Evolutionary conservation across 371 early-diverging fungal genomes (phyloP).

Genomic region (Zychaea mexicana): DNA sequence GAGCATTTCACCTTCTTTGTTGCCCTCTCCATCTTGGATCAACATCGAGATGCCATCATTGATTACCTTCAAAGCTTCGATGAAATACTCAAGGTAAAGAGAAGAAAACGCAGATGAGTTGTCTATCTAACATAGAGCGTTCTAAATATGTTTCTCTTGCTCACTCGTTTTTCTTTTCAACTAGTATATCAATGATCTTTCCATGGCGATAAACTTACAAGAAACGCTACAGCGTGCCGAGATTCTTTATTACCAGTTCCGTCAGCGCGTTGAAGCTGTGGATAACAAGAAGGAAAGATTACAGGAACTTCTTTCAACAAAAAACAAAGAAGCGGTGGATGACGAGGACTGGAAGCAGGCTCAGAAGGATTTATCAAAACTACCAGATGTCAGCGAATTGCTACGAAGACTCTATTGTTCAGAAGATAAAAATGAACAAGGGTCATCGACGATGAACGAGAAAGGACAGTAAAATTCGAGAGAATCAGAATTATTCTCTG

Average conservation of each 20-base stretch:
- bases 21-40: slow-evolving; percentile 85
- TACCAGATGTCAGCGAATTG: slow-evolving; percentile 8
- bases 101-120: no score
- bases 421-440: background rate
- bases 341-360: background rate
- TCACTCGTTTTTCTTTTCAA: slow-evolving; percentile 1
- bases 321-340: background rate
- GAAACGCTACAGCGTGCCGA: slow-evolving; percentile 82
- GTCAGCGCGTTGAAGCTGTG: slow-evolving; percentile 49
- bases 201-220: slow-evolving; percentile 74
- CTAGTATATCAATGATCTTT: slow-evolving; percentile 86
- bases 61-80: slow-evolving; percentile 82
- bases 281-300: slow-evolving; percentile 23
- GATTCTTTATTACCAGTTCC: slow-evolving; percentile 75
- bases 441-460: background rate
- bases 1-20: slow-evolving; percentile 86
- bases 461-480: background rate
- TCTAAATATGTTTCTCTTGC: background rate
- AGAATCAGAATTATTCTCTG: no score
- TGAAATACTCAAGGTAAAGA: slow-evolving; percentile 82
- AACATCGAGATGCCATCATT: slow-evolving; percentile 81
- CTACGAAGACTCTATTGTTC: background rate
- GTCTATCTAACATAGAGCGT: no score
- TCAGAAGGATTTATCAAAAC: slow-evolving; percentile 2
- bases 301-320: background rate